Base-by-base conservation (phyloP, 176 grass and related monocot species). In the Musa itinerans region DNA sequence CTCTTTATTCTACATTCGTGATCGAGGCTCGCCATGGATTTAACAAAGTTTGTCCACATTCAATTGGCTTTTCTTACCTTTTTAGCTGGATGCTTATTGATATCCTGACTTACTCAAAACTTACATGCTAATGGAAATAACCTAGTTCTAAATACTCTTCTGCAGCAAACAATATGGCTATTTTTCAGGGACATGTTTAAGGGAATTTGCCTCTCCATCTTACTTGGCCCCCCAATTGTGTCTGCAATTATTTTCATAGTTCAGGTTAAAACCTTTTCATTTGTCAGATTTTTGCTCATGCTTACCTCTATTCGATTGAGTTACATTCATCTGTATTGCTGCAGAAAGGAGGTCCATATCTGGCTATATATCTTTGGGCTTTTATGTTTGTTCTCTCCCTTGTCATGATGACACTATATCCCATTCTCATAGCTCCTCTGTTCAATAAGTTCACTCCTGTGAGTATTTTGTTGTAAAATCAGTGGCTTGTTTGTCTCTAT, bases 361-460 rank as follows among this genome's bases (percentile, higher is more conserved):
- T 99, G 77, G 96, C 91, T 68, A 95, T 99, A 78, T 99, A 99
- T 78, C 90, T 99, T 20, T 99, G 91, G 89, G 91, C 86, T 54
- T 99, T 99, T 86, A 99, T 99, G 91, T 92, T 99, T 87, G 83
- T 80, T 19, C 81, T 99, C 43, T 86, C 88, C 77, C 80, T 99
- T 67, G 27, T 95, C 73, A 94, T 95, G 96, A 94, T 95, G 91
- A 95, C 96, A 79, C 77, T 95, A 56, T 99, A 99, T 76, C 96
- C 96, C 26, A 68, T 95, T 53, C 23, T 99, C 29, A 99, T 99
- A 24, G 96, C 96, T 84, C 96, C 96, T 79, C 71, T 99, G 63
- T 99, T 99, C 76, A 94, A 99, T 83, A 99, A 89, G 80, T 99
- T 99, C 78, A 99, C 96, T 80, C 83, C 96, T 77, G 96, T 99